Conservation (phyloP, 23 red algal species). For the Gracilaria vermiculophylla region DNA sequence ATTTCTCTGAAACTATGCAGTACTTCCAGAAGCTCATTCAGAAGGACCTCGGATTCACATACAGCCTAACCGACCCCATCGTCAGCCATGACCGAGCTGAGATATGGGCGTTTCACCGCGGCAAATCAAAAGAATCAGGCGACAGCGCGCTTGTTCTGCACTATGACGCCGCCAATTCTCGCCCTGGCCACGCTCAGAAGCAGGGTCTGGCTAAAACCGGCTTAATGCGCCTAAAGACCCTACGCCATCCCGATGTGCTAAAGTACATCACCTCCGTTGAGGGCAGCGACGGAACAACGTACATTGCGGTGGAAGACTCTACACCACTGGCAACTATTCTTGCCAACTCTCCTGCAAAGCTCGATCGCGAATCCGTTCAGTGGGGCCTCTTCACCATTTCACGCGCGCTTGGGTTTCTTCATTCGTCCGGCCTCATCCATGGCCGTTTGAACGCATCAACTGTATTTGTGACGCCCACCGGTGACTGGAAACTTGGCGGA, state of each 20-base stretch:
- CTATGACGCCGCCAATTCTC: slow-evolving; percentile 28
- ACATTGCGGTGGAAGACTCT: slow-evolving; percentile 85
- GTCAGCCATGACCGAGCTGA: slow-evolving; percentile 29
- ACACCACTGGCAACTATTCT: slow-evolving; percentile 76
- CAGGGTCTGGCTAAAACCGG: slow-evolving; percentile 47
- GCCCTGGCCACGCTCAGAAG: neutral
- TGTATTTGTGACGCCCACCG: slow-evolving; percentile 86
- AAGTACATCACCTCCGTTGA: slow-evolving; percentile 75
- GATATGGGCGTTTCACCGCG: slow-evolving; percentile 60
- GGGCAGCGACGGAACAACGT: slow-evolving; percentile 64
- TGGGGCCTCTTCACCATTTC: slow-evolving; percentile 93
- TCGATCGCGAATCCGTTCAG: slow-evolving; percentile 66
- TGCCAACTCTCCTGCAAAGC: slow-evolving; percentile 1
- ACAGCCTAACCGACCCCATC: slow-evolving; percentile 50
- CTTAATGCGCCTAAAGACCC: slow-evolving; percentile 73
- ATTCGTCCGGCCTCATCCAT: slow-evolving; percentile 79
- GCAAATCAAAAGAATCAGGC: slow-evolving; percentile 34
- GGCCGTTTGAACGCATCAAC: slow-evolving; percentile 79
- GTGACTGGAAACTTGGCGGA: slow-evolving; percentile 95
- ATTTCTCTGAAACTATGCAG: slow-evolving; percentile 35
- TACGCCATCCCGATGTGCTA: slow-evolving; percentile 93
- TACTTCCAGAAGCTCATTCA: slow-evolving; percentile 79
- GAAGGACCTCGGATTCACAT: slow-evolving; percentile 67
- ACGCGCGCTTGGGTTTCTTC: slow-evolving; percentile 89
- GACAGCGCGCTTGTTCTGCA: slow-evolving; percentile 56